Conservation (phyloP, 2,329 filamentous ascomycete species). For the Delphinella strobiligena region DNA sequence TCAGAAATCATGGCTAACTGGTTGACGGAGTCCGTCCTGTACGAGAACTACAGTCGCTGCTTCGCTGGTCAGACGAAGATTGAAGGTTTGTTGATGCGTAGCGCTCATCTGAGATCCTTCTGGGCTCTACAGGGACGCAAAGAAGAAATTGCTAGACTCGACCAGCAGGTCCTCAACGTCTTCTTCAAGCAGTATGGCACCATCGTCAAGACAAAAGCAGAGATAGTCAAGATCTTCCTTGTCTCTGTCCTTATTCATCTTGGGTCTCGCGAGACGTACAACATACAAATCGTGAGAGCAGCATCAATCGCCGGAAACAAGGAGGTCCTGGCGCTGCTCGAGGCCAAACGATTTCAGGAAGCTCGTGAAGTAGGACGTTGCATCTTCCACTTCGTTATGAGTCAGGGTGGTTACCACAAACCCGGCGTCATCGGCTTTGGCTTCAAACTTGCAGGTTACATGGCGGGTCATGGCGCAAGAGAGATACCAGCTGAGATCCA, state of each 20-base stretch:
- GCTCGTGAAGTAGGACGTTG: constrained; percentile 33
- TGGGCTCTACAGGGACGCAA: constrained; percentile 20
- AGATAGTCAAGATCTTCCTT: constrained; percentile 12
- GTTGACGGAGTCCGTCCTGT: constrained; percentile 30
- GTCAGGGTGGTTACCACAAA: constrained; percentile 30
- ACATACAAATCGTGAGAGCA: constrained; percentile 27
- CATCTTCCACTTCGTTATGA: constrained; percentile 31
- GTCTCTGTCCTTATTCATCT: constrained; percentile 24
- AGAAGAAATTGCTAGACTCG: constrained; percentile 25
- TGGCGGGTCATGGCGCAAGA: constrained; percentile 30
- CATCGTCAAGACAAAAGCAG: constrained; percentile 20
- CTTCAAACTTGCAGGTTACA: constrained; percentile 33
- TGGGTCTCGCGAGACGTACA: constrained; percentile 26
- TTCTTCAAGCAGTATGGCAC: constrained; percentile 24
- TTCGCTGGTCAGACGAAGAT: constrained; percentile 18
- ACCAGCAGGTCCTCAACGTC: constrained; percentile 14
- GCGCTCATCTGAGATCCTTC: constrained; percentile 27
- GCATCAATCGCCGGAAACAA: constrained; percentile 28
- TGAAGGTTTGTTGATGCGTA: constrained; percentile 21
- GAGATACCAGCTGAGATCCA: constrained; percentile 23
- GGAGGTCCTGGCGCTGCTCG: constrained; percentile 23
- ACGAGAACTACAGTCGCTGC: constrained; percentile 20
- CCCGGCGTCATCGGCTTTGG: constrained; percentile 29
- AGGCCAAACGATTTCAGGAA: constrained; percentile 26
- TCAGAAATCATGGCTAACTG: constrained; percentile 32